Conservation (phyloP, 2,329 filamentous ascomycete species). For the Botrytis porri region DNA sequence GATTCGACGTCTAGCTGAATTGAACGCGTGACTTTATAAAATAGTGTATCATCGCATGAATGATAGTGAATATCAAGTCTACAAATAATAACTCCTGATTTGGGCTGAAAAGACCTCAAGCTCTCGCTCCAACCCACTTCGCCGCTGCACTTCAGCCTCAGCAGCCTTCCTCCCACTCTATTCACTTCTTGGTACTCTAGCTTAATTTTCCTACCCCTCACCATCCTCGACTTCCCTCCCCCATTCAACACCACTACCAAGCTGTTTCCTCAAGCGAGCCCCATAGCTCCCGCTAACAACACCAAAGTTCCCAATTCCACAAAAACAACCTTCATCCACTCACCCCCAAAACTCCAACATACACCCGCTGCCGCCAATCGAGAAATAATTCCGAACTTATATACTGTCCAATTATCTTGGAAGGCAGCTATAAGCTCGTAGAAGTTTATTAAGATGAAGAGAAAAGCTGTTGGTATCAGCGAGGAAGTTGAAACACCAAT, state of each 20-base stretch:
- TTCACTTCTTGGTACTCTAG: not conserved
- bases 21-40: not conserved
- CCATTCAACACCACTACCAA: fast-evolving
- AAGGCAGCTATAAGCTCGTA: not conserved
- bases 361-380: too few relatives aligned
- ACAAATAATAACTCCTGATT: not conserved
- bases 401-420: not conserved
- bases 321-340: not conserved
- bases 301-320: not conserved
- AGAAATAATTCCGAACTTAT: not conserved
- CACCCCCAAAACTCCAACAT: not conserved
- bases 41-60: not conserved
- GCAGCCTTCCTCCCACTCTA: not conserved
- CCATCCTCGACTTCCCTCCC: too few relatives aligned
- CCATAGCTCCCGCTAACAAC: not conserved
- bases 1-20: not conserved
- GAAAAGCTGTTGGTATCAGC: not conserved
- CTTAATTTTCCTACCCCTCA: not conserved
- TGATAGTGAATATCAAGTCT: not conserved
- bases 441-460: not conserved
- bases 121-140: not conserved
- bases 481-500: not conserved
- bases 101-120: not conserved
- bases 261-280: not conserved
- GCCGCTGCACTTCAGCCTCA: too few relatives aligned